Evolutionary conservation across 345 rosid genomes (phyloP).

Genomic region (Lenwebbia sp.): DNA sequence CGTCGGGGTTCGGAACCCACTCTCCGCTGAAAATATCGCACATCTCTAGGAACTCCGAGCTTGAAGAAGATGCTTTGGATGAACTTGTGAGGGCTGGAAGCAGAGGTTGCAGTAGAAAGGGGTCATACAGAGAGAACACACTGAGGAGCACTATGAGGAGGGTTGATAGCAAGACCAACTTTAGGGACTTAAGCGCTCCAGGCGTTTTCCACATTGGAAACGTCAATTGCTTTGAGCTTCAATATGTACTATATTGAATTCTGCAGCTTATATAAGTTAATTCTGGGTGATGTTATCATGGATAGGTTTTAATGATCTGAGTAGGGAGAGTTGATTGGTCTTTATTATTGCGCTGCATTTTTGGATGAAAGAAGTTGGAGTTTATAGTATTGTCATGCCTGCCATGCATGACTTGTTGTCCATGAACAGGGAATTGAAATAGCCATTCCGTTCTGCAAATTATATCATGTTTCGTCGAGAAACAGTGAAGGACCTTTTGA

Average conservation of each 20-base stretch:
- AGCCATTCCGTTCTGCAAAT: no score
- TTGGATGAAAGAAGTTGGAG: no score
- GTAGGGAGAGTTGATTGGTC: not conserved
- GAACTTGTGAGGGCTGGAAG: not conserved
- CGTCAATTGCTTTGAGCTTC: not conserved
- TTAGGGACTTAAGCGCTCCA: not conserved
- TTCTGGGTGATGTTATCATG: not conserved
- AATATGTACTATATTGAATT: not conserved
- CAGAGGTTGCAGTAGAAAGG: not conserved
- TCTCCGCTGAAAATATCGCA: constrained; percentile 27
- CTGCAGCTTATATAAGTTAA: not conserved
- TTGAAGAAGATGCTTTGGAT: not conserved
- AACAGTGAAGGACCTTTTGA: no score
- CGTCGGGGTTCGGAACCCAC: constrained; percentile 19
- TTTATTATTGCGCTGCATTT: no score
- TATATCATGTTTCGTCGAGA: no score
- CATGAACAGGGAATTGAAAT: not conserved
- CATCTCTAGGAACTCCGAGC: not conserved
- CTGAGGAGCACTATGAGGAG: constrained; percentile 7
- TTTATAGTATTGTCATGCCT: not conserved
- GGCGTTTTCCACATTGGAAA: not conserved
- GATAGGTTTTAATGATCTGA: not conserved
- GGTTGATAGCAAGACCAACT: not conserved
- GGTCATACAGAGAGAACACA: constrained; percentile 9
- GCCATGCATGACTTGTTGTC: not conserved